Conservation (phyloP, 495 filamentous ascomycete genomes). For the Polyplosphaeria fusca region DNA sequence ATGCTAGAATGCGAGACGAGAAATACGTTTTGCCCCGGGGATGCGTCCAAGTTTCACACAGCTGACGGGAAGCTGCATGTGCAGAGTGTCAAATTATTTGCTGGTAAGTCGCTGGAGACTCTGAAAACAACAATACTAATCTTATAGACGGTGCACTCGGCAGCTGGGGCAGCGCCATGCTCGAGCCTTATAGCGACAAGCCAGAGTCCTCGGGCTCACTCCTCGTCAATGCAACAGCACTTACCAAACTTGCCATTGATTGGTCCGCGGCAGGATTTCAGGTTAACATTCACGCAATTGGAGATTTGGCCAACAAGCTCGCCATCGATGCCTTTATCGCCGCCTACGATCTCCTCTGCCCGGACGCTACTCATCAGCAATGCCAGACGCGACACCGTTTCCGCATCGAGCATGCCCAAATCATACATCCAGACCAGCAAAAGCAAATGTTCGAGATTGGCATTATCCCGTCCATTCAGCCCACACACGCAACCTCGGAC, state of each 20-base stretch:
- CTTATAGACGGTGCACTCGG: conserved; percentile 60
- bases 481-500: conserved; percentile 65
- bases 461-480: conserved; percentile 65
- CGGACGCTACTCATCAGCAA: conserved; percentile 37
- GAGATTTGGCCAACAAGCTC: conserved; percentile 59
- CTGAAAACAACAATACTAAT: conserved; percentile 2
- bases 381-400: conserved; percentile 53
- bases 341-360: conserved; percentile 48
- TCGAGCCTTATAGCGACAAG: conserved; percentile 60
- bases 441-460: conserved; percentile 50
- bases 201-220: conserved; percentile 55
- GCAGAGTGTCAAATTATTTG: conserved; percentile 58
- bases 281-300: conserved; percentile 64
- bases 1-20: conserved; percentile 61
- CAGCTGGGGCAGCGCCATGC: conserved; percentile 60
- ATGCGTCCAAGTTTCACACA: conserved; percentile 41
- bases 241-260: conserved; percentile 45
- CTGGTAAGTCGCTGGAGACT: conserved; percentile 41
- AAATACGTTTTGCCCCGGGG: conserved; percentile 57
- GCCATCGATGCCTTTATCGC: conserved; percentile 54
- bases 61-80: conserved; percentile 48
- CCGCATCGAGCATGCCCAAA: conserved; percentile 65
- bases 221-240: conserved; percentile 54
- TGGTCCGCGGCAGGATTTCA: conserved; percentile 54
- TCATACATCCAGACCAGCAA: conserved; percentile 61